Conservation (phyloP, 495 filamentous ascomycete genomes). For the Lentithecium fluviatile region DNA sequence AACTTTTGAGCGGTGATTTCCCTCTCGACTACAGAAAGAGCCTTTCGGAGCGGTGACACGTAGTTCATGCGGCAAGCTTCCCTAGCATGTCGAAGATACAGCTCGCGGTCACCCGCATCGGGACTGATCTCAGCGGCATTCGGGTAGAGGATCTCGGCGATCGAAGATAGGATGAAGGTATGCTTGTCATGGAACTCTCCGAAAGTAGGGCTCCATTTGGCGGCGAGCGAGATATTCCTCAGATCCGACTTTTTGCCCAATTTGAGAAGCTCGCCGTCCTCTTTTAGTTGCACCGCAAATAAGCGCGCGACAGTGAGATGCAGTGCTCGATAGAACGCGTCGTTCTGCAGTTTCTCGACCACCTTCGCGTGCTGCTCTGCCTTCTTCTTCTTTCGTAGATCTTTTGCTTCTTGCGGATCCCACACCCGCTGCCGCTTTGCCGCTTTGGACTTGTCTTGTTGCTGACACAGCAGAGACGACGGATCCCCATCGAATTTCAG, state of each 20-base stretch:
- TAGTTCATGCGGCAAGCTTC: slow-evolving; percentile 45
- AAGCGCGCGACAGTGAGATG: slow-evolving; percentile 50
- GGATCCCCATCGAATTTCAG: slow-evolving; percentile 40
- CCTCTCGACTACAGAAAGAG: slow-evolving; percentile 50
- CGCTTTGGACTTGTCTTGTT: slow-evolving; percentile 19
- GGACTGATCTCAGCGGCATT: slow-evolving; percentile 27
- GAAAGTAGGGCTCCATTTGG: slow-evolving; percentile 52
- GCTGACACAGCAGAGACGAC: slow-evolving; percentile 37
- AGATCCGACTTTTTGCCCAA: slow-evolving; percentile 38
- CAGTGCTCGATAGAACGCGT: slow-evolving; percentile 45
- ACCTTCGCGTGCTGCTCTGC: slow-evolving; percentile 43
- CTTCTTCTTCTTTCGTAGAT: slow-evolving; percentile 35
- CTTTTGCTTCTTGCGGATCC: slow-evolving; percentile 26
- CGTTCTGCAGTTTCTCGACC: slow-evolving; percentile 37
- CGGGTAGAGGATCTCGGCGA: slow-evolving; percentile 50
- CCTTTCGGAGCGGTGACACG: slow-evolving; percentile 45
- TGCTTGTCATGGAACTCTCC: slow-evolving; percentile 51
- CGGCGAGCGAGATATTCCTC: slow-evolving; percentile 47
- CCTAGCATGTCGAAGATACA: slow-evolving; percentile 50
- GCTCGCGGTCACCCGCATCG: slow-evolving; percentile 38
- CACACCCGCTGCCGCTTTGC: slow-evolving; percentile 30
- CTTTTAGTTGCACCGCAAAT: slow-evolving; percentile 50
- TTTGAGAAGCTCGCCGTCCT: slow-evolving; percentile 43
- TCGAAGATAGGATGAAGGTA: slow-evolving; percentile 49
- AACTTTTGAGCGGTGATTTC: slow-evolving; percentile 44